phyloP scores from a whole-genome alignment of 805 yeast genomes.

The Metschnikowia cubensis region DNA sequence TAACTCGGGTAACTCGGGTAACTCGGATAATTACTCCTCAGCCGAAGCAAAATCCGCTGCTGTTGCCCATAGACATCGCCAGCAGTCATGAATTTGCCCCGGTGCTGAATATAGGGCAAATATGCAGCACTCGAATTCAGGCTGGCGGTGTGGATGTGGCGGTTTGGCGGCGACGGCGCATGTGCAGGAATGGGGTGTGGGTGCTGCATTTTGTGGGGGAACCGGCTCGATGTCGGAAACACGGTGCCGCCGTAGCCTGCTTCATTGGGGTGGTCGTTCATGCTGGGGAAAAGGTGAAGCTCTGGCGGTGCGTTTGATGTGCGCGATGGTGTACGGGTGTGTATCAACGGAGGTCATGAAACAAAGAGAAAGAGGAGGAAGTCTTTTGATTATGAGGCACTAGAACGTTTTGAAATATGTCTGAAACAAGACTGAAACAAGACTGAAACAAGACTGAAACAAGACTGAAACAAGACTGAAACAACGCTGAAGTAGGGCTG shows the following conservation, averaged over 20 bases:
- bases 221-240: slow-evolving; percentile 8
- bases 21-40: background rate
- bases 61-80: slow-evolving; percentile 38
- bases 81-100: slow-evolving; percentile 42
- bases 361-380: too few relatives aligned
- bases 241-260: background rate
- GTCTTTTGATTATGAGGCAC: too few relatives aligned
- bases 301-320: background rate
- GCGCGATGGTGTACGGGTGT: slow-evolving; percentile 3
- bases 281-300: background rate
- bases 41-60: slow-evolving; percentile 17
- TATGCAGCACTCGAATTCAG: slow-evolving; percentile 27
- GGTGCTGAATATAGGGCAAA: slow-evolving; percentile 47
- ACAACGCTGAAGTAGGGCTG: background rate
- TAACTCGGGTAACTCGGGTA: background rate
- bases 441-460: background rate
- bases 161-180: background rate
- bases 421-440: background rate
- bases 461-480: background rate
- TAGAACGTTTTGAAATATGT: too few relatives aligned
- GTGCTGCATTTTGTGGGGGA: background rate
- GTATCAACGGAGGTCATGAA: background rate
- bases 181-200: background rate
- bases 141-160: slow-evolving; percentile 11
- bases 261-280: slow-evolving; percentile 1